Conservation (phyloP, 2,329 filamentous ascomycete species). For the Fusarium guadeloupense region DNA sequence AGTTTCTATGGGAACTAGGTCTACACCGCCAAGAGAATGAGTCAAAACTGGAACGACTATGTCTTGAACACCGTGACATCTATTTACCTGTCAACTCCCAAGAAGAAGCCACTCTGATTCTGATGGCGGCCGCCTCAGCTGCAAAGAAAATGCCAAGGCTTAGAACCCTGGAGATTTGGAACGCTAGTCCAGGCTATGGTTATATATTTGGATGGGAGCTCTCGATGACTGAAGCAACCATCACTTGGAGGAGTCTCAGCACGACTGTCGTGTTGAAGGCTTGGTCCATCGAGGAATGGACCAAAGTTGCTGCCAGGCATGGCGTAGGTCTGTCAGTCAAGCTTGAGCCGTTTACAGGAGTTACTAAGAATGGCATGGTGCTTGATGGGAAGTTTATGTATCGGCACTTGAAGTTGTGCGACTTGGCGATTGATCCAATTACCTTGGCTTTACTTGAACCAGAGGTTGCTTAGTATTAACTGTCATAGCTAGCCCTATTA, state of each 20-base stretch:
- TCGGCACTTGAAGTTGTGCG: background rate
- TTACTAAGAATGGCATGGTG: background rate
- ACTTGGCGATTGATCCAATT: background rate
- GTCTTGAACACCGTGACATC: background rate
- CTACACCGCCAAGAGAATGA: background rate
- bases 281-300: background rate
- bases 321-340: background rate
- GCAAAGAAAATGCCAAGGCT: background rate
- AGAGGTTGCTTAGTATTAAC: too few species aligned
- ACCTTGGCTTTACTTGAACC: background rate
- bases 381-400: background rate
- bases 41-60: constrained; percentile 5
- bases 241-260: background rate
- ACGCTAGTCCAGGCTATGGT: background rate
- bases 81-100: rapidly evolving
- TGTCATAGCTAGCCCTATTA: too few species aligned
- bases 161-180: constrained; percentile 9
- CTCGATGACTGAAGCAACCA: background rate
- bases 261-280: background rate
- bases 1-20: background rate
- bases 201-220: constrained; percentile 10
- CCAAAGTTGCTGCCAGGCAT: background rate
- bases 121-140: background rate
- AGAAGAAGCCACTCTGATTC: background rate
- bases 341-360: background rate